Percentiles rank a stretch among this genome's conserved stretches.
These are phyloP conservation scores for Auricularia auricula-judae DNA, from an alignment of 768 basidiomycete genomes.

Conservation along the genomic window DNA sequence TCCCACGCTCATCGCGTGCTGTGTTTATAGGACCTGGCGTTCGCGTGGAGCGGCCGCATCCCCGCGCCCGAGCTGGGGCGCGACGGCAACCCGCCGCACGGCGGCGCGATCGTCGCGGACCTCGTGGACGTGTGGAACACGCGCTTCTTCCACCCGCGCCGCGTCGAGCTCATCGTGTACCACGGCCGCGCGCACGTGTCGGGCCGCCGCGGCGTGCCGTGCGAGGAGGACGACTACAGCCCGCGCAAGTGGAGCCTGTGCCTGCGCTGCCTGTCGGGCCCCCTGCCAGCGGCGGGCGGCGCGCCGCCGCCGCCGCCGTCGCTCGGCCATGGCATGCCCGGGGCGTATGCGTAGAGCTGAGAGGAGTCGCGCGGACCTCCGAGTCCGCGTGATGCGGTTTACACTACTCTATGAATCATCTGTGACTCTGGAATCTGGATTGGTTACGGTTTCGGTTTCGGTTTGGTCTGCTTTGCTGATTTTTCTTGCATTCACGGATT, in stretches of 20 bases:
- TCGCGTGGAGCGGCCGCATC: conserved; percentile 69
- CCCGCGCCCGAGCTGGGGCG: conserved; percentile 44
- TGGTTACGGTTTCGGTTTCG: too few species aligned
- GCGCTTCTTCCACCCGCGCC: conserved; percentile 62
- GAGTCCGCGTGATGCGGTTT: too few species aligned
- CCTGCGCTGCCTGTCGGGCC: not conserved
- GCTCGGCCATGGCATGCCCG: too few species aligned
- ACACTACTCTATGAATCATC: too few species aligned
- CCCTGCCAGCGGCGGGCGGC: too few species aligned
- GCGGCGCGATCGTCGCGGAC: conserved; percentile 52
- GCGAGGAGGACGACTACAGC: conserved; percentile 14
- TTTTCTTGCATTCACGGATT: too few species aligned
- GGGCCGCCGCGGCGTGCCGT: conserved; percentile 37
- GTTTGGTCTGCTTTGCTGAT: too few species aligned
- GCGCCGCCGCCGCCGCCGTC: too few species aligned
- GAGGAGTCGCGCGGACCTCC: too few species aligned
- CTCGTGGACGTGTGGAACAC: conserved; percentile 72
- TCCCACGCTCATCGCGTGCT: not conserved
- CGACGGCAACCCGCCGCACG: conserved; percentile 41
- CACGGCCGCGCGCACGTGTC: conserved; percentile 69
- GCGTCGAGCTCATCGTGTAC: conserved; percentile 72
- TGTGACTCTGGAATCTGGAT: too few species aligned
- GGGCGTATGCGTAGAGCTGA: too few species aligned
- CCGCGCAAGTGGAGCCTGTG: not conserved
- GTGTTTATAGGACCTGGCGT: conserved; percentile 47